These are phyloP conservation scores for Phytophthora foliorum DNA, from an alignment of 352 stramenopile species.

Conservation along the genomic window DNA sequence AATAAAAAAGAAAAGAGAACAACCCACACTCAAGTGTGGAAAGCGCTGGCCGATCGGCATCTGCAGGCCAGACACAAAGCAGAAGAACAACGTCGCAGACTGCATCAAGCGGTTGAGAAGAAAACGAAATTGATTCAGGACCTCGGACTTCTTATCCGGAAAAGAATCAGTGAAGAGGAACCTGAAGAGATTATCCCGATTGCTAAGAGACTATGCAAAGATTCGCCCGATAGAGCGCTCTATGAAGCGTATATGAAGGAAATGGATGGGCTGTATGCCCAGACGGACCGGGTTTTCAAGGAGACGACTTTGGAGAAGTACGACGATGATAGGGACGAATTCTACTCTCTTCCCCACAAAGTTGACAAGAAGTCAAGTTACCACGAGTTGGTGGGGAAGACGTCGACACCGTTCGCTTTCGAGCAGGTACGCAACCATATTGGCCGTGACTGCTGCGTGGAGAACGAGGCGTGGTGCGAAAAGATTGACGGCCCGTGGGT, in stretches of 20 bases:
- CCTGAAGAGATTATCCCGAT: background rate
- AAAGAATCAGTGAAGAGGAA: constrained; percentile 33
- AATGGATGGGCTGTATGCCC: background rate
- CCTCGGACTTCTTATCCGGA: constrained; percentile 21
- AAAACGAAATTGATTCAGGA: constrained; percentile 21
- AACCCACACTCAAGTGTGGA: constrained; percentile 22
- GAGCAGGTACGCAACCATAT: constrained; percentile 11
- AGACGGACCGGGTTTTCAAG: constrained; percentile 3
- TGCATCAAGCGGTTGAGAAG: constrained; percentile 23
- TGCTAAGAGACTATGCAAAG: constrained; percentile 7
- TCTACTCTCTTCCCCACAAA: background rate
- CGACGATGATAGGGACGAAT: background rate
- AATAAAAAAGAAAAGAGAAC: constrained; percentile 8
- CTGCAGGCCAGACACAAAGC: constrained; percentile 28
- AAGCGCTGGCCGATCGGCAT: constrained; percentile 26
- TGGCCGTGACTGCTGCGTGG: constrained; percentile 10
- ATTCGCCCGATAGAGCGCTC: constrained; percentile 22
- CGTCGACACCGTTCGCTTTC: constrained; percentile 28
- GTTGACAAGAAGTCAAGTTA: background rate
- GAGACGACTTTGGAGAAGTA: background rate
- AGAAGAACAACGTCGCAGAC: constrained; percentile 28
- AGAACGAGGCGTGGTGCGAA: constrained; percentile 14
- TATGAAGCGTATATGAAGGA: constrained; percentile 25
- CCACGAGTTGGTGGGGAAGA: constrained; percentile 28
- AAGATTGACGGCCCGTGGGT: constrained; percentile 20